Percentiles rank a stretch among this genome's conserved stretches.
These are phyloP conservation scores for Funneliformis mosseae DNA, from an alignment of 192 early-diverging fungal species.

Conservation along the genomic window DNA sequence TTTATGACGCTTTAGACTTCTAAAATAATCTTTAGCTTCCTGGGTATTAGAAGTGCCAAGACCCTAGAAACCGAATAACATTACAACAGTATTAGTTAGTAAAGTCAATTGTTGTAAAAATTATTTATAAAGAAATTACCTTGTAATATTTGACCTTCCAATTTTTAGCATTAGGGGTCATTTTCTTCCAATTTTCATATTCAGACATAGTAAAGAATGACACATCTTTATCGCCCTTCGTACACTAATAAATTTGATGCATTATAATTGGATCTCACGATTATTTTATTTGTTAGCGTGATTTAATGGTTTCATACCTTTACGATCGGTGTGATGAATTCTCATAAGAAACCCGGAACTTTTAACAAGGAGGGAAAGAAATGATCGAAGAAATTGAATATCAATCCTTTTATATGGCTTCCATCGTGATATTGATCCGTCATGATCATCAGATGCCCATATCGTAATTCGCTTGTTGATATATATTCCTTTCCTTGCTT, in stretches of 20 bases:
- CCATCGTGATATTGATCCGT: constrained; percentile 97
- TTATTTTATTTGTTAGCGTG: too few relatives aligned
- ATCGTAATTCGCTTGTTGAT: constrained; percentile 74
- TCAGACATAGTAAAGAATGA: constrained; percentile 93
- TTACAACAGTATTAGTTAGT: too few relatives aligned
- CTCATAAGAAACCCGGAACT: constrained; percentile 86
- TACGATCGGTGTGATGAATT: constrained; percentile 97
- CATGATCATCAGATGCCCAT: constrained; percentile 98
- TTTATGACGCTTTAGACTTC: constrained; percentile 73
- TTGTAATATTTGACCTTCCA: constrained; percentile 98
- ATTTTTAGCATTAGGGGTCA: constrained; percentile 68
- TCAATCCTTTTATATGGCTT: constrained; percentile 94
- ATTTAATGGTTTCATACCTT: background rate
- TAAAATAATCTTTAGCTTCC: constrained; percentile 94
- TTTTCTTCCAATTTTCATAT: constrained; percentile 82
- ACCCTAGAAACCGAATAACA: constrained; percentile 51
- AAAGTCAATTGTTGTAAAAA: too few relatives aligned
- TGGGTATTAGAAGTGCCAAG: constrained; percentile 82
- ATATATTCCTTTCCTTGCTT: constrained; percentile 84
- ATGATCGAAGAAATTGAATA: constrained; percentile 95
- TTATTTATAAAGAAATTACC: background rate
- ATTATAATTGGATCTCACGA: too few relatives aligned
- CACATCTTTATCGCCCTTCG: constrained; percentile 10
- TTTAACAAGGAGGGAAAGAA: constrained; percentile 90
- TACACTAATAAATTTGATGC: background rate